A percentile compares a stretch with the other conserved stretches of the same genome.
These are phyloP conservation scores for Rhizopogon vesiculosus DNA, from an alignment of 768 basidiomycete genomes.

Conservation along the genomic window DNA sequence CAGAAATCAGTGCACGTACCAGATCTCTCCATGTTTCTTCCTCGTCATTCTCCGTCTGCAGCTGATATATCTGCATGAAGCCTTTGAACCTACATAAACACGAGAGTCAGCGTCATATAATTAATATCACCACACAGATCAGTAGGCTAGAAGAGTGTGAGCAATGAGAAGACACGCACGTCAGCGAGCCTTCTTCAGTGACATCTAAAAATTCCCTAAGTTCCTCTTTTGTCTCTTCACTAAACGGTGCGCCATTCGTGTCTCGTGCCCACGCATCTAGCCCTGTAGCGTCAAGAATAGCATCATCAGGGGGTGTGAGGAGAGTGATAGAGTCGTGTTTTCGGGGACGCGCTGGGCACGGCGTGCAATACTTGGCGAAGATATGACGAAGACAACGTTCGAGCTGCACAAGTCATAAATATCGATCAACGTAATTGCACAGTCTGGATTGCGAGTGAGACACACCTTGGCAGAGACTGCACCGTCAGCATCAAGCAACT, in stretches of 20 bases:
- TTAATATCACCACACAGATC: background rate
- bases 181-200: constrained; percentile 64
- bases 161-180: constrained; percentile 41
- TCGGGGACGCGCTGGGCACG: constrained; percentile 19
- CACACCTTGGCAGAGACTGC: constrained; percentile 59
- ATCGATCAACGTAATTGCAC: background rate
- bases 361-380: constrained; percentile 73
- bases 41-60: constrained; percentile 83
- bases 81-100: constrained; percentile 56
- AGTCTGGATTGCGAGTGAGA: background rate
- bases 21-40: constrained; percentile 84
- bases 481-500: constrained; percentile 69
- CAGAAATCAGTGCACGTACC: constrained; percentile 33
- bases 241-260: constrained; percentile 80
- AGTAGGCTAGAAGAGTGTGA: background rate
- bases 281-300: constrained; percentile 55
- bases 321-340: constrained; percentile 26
- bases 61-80: constrained; percentile 77
- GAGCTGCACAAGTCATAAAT: constrained; percentile 36
- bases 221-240: constrained; percentile 74
- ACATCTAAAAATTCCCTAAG: constrained; percentile 72
- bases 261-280: constrained; percentile 74
- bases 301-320: constrained; percentile 43
- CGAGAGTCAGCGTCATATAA: background rate
- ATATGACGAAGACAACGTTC: constrained; percentile 71